A percentile compares a stretch with the other conserved stretches of the same genome.
These are phyloP conservation scores for Plenodomus tracheiphilus DNA, from an alignment of 2,329 filamentous ascomycete species.

Conservation along the genomic window DNA sequence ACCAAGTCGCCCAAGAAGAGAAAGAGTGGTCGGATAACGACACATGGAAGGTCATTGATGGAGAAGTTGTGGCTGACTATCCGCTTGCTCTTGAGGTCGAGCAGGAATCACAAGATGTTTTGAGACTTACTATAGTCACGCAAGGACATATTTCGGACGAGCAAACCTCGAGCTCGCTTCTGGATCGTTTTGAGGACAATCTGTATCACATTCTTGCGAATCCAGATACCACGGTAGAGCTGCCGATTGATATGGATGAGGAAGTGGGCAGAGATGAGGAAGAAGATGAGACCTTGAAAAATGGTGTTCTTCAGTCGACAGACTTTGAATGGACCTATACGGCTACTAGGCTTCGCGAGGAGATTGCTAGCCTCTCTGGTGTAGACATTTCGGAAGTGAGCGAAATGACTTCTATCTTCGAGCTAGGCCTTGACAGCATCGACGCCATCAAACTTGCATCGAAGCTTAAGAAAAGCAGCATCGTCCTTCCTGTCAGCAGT, in stretches of 20 bases:
- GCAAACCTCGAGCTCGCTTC: slow-evolving; percentile 43
- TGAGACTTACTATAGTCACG: slow-evolving; percentile 64
- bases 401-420: slow-evolving; percentile 69
- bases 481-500: slow-evolving; percentile 70
- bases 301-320: background rate
- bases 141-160: slow-evolving; percentile 52
- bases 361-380: slow-evolving; percentile 66
- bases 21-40: slow-evolving; percentile 26
- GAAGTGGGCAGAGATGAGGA: background rate
- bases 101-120: slow-evolving; percentile 50
- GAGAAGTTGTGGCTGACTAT: slow-evolving; percentile 62
- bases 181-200: slow-evolving; percentile 49
- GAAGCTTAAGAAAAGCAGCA: slow-evolving; percentile 62
- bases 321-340: slow-evolving; percentile 63
- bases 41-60: slow-evolving; percentile 59
- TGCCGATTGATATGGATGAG: slow-evolving; percentile 1
- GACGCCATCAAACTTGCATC: slow-evolving; percentile 85
- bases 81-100: slow-evolving; percentile 77
- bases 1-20: slow-evolving; percentile 58
- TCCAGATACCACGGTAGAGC: slow-evolving; percentile 25
- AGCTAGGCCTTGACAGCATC: slow-evolving; percentile 88
- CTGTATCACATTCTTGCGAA: slow-evolving; percentile 44
- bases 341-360: slow-evolving; percentile 59
- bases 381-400: slow-evolving; percentile 56
- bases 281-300: background rate